Base-by-base conservation (phyloP, 371 early-diverging fungal genomes). In the Mortierella sp. region DNA sequence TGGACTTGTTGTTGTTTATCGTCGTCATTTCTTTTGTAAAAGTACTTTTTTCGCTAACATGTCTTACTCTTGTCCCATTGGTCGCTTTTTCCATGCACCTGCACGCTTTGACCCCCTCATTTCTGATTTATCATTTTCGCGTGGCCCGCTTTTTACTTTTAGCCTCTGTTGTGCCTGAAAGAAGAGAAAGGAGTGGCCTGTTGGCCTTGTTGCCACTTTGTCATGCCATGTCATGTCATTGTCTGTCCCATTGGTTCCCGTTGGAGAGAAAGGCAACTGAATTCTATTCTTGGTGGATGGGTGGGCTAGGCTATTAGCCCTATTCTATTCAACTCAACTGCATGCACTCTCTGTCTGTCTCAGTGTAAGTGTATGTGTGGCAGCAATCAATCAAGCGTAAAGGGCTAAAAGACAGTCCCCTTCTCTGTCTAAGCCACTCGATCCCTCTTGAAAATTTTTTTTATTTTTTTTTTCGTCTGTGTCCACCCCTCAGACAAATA, bases 391-490 rank as follows among this genome's bases (percentile, higher is more conserved):
- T 11, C 13, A 26, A 54, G 54, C 19, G 4, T 19, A 54, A 21
- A n/a, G 6, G 6, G 11, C n/a, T 3, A 55, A 58, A 60, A 60
- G 16, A 28, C 14, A 60, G 60, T 60, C 60, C 60, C 58, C 14
- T 6, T 7, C 26, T 9, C 10, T n/a, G n/a, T 19, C 65, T 65
- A 52, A 57, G 52, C 76, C 65, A 68, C 65, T 10, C 24, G 50
- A 52, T 68, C 65, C 31, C 28, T 16, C 3, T 38, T 19, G 65
- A 75, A 76, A 68, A 50, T 48, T 72, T 77, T 77, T 76, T 70
- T 44, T 38, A 57, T 57, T 57, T 57, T 57, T 57, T 55, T 55
- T 55, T 55, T 55, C 19, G 19, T 19, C 24, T 52, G 42, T 38
- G 42, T 21, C 26, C 8, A 16, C 31, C 7, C 26, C 42, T 38